Conservation (phyloP, 1,139 yeast species). For the Yamadazyma aaseri region DNA sequence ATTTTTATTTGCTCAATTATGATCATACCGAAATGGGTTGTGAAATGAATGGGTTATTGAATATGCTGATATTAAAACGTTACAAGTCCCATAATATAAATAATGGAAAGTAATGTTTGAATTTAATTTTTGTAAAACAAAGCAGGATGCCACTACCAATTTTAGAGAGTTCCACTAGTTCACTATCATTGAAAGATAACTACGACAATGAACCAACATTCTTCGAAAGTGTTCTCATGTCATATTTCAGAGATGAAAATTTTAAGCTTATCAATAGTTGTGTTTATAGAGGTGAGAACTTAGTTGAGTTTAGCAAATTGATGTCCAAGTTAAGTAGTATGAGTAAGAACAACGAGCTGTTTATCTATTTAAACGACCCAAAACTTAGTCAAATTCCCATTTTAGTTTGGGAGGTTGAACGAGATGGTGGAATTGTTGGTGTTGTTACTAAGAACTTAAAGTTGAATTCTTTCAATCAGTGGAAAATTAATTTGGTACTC, state of each 20-base stretch:
- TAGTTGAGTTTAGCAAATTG: conserved; percentile 4
- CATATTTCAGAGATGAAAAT: conserved; percentile 27
- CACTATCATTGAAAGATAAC: conserved; percentile 8
- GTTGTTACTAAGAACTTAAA: conserved; percentile 25
- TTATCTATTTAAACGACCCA: conserved; percentile 10
- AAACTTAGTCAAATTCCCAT: conserved; percentile 11
- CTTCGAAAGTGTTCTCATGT: conserved; percentile 30
- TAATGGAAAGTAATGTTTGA: too few relatives aligned
- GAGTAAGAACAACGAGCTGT: not conserved
- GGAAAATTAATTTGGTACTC: conserved; percentile 33
- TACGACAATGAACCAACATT: conserved; percentile 20
- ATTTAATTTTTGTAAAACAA: too few relatives aligned
- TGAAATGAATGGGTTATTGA: too few relatives aligned
- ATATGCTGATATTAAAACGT: too few relatives aligned
- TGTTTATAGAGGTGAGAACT: conserved; percentile 7
- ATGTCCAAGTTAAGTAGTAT: not conserved
- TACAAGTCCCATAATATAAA: too few relatives aligned
- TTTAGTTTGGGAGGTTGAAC: conserved; percentile 20
- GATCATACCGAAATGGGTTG: too few relatives aligned
- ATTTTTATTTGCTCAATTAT: too few relatives aligned
- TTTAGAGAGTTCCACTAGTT: conserved; percentile 12
- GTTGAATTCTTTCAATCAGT: conserved; percentile 26
- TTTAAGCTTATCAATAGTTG: conserved; percentile 6
- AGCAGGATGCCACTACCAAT: conserved; percentile 10
- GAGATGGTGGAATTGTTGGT: conserved; percentile 23